Base-by-base conservation (phyloP, 495 filamentous ascomycete genomes). In the Tetracladium setigerum region DNA sequence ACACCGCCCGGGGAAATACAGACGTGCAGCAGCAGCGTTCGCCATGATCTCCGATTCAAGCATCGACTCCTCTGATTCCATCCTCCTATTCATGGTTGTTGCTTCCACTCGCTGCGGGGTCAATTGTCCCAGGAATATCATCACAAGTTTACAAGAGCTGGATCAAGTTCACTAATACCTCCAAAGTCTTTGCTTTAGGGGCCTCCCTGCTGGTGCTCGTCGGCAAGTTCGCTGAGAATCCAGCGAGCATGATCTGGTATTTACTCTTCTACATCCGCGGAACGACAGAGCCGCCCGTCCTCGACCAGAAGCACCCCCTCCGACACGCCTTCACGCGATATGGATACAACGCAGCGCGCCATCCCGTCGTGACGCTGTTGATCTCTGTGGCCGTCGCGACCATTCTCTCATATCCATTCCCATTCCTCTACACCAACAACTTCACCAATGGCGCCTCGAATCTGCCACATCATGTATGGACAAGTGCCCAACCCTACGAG, bases 401-500 rank as follows among this genome's bases (percentile, higher is more conserved):
- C 17, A 37, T 78, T 33, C 72, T 86, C 18, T 72, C 79, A 51
- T 87, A 84, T 54, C 81, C 83, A 12, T 74, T 82, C 33, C 69
- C 81, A 19, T 82, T 84, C 53, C 72, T 87, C 33, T 83, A 82
- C 63, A 76, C 79, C 55, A 69, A 68, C 62, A 71, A 79, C 56
- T 72, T 78, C 51, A 73, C 72, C 44, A 71, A 72, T 58, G 70
- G 78, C 64, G 67, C 74, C 41, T 75, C 79, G 40, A 70, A 74
- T 50, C 70, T 86, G 12, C 83, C 84, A 14, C 78, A 84, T 57
- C 80, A 86, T 72, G 84, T 84, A 44, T 88, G 84, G 84, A 86
- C 83, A 17, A 79, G 81, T 32, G 82, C 82, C 5, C 75, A 76
- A 39, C 78, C 79, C 18, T 73, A 79, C 44, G 53, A 61, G 39